These are phyloP conservation scores for Fomes fomentarius DNA, from an alignment of 1,284 basidiomycete species.

Conservation along the genomic window DNA sequence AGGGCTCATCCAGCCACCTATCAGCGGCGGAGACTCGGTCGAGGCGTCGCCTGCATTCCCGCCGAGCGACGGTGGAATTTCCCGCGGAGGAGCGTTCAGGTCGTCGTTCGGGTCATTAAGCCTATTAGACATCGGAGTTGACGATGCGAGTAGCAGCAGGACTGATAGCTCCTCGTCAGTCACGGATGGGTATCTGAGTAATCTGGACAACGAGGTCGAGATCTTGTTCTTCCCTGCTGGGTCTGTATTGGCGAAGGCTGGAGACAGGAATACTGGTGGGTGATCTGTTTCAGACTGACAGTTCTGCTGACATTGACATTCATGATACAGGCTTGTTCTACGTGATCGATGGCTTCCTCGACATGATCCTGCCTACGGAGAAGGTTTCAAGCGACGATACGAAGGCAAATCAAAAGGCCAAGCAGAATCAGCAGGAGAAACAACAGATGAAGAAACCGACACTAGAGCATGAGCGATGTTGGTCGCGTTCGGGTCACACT, in stretches of 20 bases:
- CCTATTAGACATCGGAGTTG: slow-evolving; percentile 77
- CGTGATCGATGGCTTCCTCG: slow-evolving; percentile 96
- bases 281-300: too few species aligned
- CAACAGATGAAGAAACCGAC: slow-evolving; percentile 13
- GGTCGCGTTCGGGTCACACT: slow-evolving; percentile 12
- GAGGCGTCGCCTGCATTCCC: slow-evolving; percentile 68
- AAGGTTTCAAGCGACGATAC: slow-evolving; percentile 25
- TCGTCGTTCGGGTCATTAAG: slow-evolving; percentile 88
- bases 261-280: slow-evolving; percentile 84
- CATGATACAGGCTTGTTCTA: slow-evolving; percentile 84
- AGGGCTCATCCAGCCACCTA: slow-evolving; percentile 86
- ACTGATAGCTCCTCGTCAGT: slow-evolving; percentile 66
- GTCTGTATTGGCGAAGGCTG: slow-evolving; percentile 85
- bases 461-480: slow-evolving; percentile 10
- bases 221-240: slow-evolving; percentile 93
- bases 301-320: background rate
- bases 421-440: too few species aligned
- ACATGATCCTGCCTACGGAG: slow-evolving; percentile 79
- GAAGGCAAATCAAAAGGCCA: slow-evolving; percentile 14
- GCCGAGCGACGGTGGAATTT: slow-evolving; percentile 52
- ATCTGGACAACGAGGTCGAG: slow-evolving; percentile 95
- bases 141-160: slow-evolving; percentile 51
- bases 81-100: slow-evolving; percentile 53
- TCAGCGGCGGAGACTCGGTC: slow-evolving; percentile 64
- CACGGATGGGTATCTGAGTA: slow-evolving; percentile 63